Percentiles rank a stretch among this genome's conserved stretches.
Evolutionary conservation across 192 early-diverging fungal species (phyloP).

Genomic region (Linnemannia exigua): DNA sequence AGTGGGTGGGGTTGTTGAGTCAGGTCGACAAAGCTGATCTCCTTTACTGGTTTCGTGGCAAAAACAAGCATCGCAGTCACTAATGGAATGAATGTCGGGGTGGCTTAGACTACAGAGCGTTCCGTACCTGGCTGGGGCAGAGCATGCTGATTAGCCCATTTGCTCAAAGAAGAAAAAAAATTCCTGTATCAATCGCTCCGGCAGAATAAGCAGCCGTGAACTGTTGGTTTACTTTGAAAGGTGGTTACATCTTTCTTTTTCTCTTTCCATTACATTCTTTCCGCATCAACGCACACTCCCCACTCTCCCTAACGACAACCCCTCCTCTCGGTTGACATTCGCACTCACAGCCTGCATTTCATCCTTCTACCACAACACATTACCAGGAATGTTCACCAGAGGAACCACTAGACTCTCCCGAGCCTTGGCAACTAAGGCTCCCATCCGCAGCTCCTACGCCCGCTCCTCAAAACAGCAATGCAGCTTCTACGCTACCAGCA

Average conservation of each 20-base stretch:
- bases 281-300: neutral
- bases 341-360: neutral
- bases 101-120: neutral
- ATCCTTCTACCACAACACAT: neutral
- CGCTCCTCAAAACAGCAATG: conserved; percentile 4
- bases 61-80: conserved; percentile 11
- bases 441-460: neutral
- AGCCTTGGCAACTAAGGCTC: neutral
- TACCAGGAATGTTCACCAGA: neutral
- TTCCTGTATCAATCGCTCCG: neutral
- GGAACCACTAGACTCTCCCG: neutral
- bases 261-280: too few species aligned
- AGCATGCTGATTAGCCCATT: neutral
- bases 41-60: neutral
- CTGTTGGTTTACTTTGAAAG: neutral
- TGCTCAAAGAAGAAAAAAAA: neutral
- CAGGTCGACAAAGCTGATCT: neutral
- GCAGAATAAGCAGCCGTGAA: neutral
- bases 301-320: neutral
- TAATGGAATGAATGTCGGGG: neutral
- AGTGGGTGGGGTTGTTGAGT: neutral
- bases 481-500: conserved; percentile 9
- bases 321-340: neutral
- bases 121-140: neutral
- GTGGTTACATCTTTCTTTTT: neutral